phyloP scores from a whole-genome alignment of 208 protist genomes.

The Trypanosomatidae sp. region DNA sequence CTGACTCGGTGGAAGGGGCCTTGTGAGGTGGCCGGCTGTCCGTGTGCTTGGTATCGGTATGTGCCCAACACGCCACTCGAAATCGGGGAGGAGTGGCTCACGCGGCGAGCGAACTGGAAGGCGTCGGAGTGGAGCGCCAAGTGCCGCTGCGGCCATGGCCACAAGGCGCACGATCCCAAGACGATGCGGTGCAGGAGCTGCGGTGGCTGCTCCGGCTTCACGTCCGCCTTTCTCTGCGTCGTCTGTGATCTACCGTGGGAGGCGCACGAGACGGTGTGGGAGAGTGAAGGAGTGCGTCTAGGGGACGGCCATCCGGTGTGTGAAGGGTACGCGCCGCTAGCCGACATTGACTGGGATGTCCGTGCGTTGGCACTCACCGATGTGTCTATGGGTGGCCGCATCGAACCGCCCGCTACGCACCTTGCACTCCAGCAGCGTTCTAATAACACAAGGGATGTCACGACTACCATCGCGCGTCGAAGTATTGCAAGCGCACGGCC shows the following conservation, averaged over 20 bases:
- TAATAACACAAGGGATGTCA: background rate
- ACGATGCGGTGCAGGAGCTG: constrained; percentile 44
- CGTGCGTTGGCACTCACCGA: constrained; percentile 63
- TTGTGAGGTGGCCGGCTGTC: constrained; percentile 49
- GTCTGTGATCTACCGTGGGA: constrained; percentile 84
- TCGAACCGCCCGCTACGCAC: constrained; percentile 23
- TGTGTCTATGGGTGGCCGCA: constrained; percentile 50
- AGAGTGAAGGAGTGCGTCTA: constrained; percentile 61
- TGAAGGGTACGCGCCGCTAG: constrained; percentile 69
- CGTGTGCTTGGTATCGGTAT: constrained; percentile 70
- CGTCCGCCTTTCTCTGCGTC: constrained; percentile 75
- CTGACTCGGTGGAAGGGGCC: constrained; percentile 21
- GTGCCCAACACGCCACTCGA: constrained; percentile 86
- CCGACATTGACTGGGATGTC: constrained; percentile 59
- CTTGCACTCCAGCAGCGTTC: constrained; percentile 2
- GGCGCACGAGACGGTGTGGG: constrained; percentile 81
- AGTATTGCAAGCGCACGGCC: background rate
- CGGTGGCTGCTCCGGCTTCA: constrained; percentile 47
- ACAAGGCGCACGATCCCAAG: constrained; percentile 48
- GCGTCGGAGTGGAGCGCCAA: constrained; percentile 61
- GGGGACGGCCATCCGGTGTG: constrained; percentile 48
- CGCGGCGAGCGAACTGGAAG: constrained; percentile 65
- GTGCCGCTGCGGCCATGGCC: constrained; percentile 82
- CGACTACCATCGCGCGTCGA: background rate
- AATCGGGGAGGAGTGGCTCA: constrained; percentile 85